Percentiles rank a stretch among this genome's conserved stretches.
Evolutionary conservation across 306 rosid species (phyloP).

Genomic region (Citrullus mucosospermus): DNA sequence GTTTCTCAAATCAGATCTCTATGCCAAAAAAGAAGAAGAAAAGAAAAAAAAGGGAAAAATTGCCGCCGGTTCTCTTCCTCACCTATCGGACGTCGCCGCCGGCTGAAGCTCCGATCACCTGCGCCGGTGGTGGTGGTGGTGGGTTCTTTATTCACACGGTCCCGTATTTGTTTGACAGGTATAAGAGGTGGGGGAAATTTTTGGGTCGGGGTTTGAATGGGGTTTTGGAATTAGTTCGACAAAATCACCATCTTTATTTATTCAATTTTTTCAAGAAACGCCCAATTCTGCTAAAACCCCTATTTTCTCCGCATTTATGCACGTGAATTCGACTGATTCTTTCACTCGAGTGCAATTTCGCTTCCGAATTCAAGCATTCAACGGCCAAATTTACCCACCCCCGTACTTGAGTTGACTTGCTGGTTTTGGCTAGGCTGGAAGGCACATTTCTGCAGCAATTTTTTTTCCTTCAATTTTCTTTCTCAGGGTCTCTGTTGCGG

Average conservation of each 20-base stretch:
- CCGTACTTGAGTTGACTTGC: not conserved
- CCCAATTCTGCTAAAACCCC: not conserved
- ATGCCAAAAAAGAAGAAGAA: not conserved
- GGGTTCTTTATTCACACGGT: not conserved
- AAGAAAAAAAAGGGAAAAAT: not conserved
- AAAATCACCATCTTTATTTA: too few relatives aligned
- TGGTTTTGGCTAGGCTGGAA: not conserved
- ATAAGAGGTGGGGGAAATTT: not conserved
- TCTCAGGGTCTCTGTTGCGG: not conserved
- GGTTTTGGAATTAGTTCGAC: not conserved
- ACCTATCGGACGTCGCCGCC: not conserved
- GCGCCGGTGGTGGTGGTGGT: not conserved
- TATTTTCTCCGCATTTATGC: not conserved
- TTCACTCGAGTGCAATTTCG: not conserved
- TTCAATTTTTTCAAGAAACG: not conserved
- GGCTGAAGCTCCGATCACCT: not conserved
- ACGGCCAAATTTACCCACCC: not conserved
- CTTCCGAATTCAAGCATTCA: not conserved
- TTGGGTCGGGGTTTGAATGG: not conserved
- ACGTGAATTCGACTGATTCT: not conserved
- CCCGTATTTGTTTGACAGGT: not conserved
- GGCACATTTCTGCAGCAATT: not conserved
- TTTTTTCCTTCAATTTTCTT: not conserved
- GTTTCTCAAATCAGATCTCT: not conserved
- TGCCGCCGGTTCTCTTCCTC: slow-evolving; percentile 4